A percentile compares a stretch with the other conserved stretches of the same genome.
phyloP scores from a whole-genome alignment of 192 early-diverging fungal species.

The Funneliformis geosporum region DNA sequence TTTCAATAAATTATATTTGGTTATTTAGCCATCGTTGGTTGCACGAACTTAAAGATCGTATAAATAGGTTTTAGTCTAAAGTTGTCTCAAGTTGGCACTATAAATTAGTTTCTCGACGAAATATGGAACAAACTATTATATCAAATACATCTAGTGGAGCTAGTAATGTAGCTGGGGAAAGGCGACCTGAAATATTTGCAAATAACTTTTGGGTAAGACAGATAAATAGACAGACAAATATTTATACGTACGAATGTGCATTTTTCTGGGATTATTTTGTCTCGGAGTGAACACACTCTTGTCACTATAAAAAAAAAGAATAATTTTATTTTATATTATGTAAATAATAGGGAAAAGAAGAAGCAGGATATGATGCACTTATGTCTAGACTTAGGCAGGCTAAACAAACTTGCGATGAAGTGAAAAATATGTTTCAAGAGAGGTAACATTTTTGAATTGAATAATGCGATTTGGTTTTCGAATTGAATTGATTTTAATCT shows the following conservation, averaged over 20 bases:
- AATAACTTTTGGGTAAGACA: conserved; percentile 31
- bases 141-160: too few species aligned
- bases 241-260: too few species aligned
- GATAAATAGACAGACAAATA: too few species aligned
- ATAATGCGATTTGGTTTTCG: neutral
- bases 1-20: too few species aligned
- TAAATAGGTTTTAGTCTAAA: too few species aligned
- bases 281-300: too few species aligned
- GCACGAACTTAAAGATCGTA: too few species aligned
- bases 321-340: neutral
- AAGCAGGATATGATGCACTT: conserved; percentile 67
- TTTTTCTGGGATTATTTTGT: neutral
- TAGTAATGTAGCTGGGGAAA: neutral
- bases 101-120: too few species aligned
- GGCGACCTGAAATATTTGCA: conserved; percentile 4
- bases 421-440: conserved; percentile 59
- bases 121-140: too few species aligned
- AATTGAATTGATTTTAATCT: neutral
- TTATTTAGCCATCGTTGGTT: too few species aligned
- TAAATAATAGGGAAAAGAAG: conserved; percentile 57
- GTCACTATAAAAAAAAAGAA: neutral
- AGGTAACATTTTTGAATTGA: conserved; percentile 38
- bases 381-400: conserved; percentile 67
- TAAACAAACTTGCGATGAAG: conserved; percentile 69
- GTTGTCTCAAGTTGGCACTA: too few species aligned